Percentiles rank a stretch among this genome's conserved stretches.
These are phyloP conservation scores for Aspergillus sp. DNA, from an alignment of 2,329 filamentous ascomycete genomes.

Conservation along the genomic window DNA sequence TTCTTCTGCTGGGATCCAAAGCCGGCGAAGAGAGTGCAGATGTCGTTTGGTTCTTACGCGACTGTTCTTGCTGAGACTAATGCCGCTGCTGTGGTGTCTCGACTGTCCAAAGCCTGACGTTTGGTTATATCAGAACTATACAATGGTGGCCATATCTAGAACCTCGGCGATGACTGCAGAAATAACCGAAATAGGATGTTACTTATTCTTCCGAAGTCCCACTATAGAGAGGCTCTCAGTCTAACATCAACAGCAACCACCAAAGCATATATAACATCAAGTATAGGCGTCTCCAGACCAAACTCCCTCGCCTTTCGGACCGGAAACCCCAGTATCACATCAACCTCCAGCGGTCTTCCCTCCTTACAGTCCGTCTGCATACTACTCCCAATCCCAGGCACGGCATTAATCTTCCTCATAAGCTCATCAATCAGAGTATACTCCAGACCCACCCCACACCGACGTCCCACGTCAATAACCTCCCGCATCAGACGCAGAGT, in stretches of 20 bases:
- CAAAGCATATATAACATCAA: slow-evolving; percentile 37
- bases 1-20: neutral
- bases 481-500: slow-evolving; percentile 45
- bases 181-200: too few species aligned
- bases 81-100: neutral
- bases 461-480: slow-evolving; percentile 41
- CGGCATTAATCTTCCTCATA: slow-evolving; percentile 41
- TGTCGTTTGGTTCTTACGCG: neutral
- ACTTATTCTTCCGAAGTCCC: too few species aligned
- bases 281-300: slow-evolving; percentile 37
- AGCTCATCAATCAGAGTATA: slow-evolving; percentile 39
- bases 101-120: too few species aligned
- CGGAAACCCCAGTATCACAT: slow-evolving; percentile 47
- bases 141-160: too few species aligned
- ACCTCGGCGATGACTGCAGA: too few species aligned
- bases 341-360: slow-evolving; percentile 45
- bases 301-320: slow-evolving; percentile 41
- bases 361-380: slow-evolving; percentile 47
- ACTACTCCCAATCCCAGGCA: slow-evolving; percentile 42
- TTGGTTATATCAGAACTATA: too few species aligned
- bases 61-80: neutral
- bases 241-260: too few species aligned
- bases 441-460: slow-evolving; percentile 37
- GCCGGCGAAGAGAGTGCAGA: neutral
- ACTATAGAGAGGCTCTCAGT: too few species aligned